Evolutionary conservation across 75 land plant species (phyloP).

Genomic region (Pinus tabuliformis): DNA sequence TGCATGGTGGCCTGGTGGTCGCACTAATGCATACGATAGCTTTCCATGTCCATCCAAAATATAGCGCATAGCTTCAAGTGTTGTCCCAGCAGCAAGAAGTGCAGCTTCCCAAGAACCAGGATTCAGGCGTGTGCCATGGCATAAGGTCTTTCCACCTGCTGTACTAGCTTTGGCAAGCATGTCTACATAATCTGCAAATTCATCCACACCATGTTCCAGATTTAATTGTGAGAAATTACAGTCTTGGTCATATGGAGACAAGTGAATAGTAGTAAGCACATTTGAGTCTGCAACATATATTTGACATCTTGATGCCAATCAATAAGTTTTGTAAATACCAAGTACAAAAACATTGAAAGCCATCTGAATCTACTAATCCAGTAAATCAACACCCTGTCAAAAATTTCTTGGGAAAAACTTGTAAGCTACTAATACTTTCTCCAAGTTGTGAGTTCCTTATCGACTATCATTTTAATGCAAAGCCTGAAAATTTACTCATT

Average conservation of each 20-base stretch:
- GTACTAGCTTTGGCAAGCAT: constrained; percentile 65
- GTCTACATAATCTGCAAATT: constrained; percentile 64
- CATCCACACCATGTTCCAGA: not conserved
- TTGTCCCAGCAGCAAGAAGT: constrained; percentile 88
- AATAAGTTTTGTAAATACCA: not conserved
- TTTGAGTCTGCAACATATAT: not conserved
- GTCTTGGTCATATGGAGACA: not conserved
- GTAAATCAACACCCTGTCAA: no score
- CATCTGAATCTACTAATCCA: no score
- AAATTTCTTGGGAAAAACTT: no score
- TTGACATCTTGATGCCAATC: not conserved
- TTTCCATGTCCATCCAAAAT: constrained; percentile 68
- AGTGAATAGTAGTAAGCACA: not conserved
- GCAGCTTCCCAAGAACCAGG: constrained; percentile 88
- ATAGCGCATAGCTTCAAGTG: constrained; percentile 73
- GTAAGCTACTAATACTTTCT: no score
- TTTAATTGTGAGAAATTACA: not conserved
- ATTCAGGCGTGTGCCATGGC: constrained; percentile 67
- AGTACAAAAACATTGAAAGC: no score
- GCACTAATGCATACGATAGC: constrained; percentile 77
- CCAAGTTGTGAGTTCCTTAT: no score
- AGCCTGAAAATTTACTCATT: no score
- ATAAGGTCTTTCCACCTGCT: constrained; percentile 50
- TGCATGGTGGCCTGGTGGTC: constrained; percentile 97
- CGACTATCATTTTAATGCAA: no score